Conservation (phyloP, 768 basidiomycete genomes). For the Kwoniella dendrophila region DNA sequence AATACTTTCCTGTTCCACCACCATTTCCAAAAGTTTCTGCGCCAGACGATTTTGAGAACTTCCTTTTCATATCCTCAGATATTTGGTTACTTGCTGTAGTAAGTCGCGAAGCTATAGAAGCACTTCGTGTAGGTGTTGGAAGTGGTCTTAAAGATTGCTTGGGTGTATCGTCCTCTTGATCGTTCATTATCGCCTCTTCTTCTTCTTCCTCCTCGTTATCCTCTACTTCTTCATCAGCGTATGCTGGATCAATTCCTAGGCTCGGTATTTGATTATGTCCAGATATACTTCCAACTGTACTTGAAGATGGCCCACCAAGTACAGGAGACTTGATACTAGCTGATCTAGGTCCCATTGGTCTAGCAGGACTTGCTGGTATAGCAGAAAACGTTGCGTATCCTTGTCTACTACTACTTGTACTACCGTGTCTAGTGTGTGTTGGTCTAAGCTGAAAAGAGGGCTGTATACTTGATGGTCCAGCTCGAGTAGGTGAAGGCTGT, state of each 20-base stretch:
- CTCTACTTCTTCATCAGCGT: background rate
- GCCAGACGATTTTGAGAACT: slow-evolving; percentile 25
- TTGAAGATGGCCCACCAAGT: slow-evolving; percentile 5
- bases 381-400: slow-evolving; percentile 39
- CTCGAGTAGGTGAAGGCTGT: slow-evolving; percentile 13
- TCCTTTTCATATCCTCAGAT: slow-evolving; percentile 29
- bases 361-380: slow-evolving; percentile 20
- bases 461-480: slow-evolving; percentile 23
- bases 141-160: slow-evolving; percentile 20
- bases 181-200: background rate
- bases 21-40: slow-evolving; percentile 30
- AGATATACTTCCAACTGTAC: background rate
- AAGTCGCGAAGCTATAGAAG: slow-evolving; percentile 29
- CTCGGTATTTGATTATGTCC: background rate
- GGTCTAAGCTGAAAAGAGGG: slow-evolving; percentile 40
- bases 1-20: slow-evolving; percentile 26
- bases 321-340: slow-evolving; percentile 2
- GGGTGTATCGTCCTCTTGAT: slow-evolving; percentile 14
- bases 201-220: background rate
- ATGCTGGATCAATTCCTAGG: slow-evolving; percentile 6
- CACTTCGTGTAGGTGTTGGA: slow-evolving; percentile 22
- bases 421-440: slow-evolving; percentile 32
- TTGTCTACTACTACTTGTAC: slow-evolving; percentile 10
- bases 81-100: slow-evolving; percentile 24
- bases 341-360: slow-evolving; percentile 27